Evolutionary conservation across 805 yeast genomes (phyloP).

Genomic region (Suhomyces prunicola): DNA sequence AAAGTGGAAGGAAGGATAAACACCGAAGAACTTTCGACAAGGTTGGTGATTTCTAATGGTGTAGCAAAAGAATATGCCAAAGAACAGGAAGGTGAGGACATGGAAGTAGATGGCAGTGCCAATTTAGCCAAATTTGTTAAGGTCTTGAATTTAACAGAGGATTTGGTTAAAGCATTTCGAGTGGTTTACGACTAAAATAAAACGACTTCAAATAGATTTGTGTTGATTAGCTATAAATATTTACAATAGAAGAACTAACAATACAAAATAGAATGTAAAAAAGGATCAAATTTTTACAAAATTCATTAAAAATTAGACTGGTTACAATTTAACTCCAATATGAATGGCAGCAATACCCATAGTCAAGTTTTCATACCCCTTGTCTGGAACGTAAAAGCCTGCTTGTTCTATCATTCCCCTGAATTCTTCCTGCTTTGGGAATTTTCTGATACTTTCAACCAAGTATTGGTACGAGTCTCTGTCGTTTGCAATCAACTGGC

Average conservation of each 20-base stretch:
- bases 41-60: slow-evolving; percentile 33
- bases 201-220: not conserved
- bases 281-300: not conserved
- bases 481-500: slow-evolving; percentile 92
- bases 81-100: slow-evolving; percentile 7
- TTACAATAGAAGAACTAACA: not conserved
- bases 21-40: slow-evolving; percentile 12
- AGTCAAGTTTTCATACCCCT: slow-evolving; percentile 90
- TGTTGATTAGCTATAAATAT: not conserved
- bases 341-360: slow-evolving; percentile 96
- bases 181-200: slow-evolving; percentile 6
- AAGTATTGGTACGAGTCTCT: slow-evolving; percentile 94
- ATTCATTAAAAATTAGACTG: not conserved
- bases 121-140: slow-evolving; percentile 17
- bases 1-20: slow-evolving; percentile 16
- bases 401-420: slow-evolving; percentile 91
- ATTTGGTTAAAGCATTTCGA: slow-evolving; percentile 21
- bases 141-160: slow-evolving; percentile 32
- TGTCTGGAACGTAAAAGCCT: slow-evolving; percentile 82
- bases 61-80: not conserved
- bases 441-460: slow-evolving; percentile 88
- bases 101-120: slow-evolving; percentile 17
- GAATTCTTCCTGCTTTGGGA: slow-evolving; percentile 90
- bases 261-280: not conserved
- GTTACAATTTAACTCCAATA: slow-evolving; percentile 81